A percentile compares a stretch with the other conserved stretches of the same genome.
These are phyloP conservation scores for Termitomyces sp. DNA, from an alignment of 768 basidiomycete genomes.

Conservation along the genomic window DNA sequence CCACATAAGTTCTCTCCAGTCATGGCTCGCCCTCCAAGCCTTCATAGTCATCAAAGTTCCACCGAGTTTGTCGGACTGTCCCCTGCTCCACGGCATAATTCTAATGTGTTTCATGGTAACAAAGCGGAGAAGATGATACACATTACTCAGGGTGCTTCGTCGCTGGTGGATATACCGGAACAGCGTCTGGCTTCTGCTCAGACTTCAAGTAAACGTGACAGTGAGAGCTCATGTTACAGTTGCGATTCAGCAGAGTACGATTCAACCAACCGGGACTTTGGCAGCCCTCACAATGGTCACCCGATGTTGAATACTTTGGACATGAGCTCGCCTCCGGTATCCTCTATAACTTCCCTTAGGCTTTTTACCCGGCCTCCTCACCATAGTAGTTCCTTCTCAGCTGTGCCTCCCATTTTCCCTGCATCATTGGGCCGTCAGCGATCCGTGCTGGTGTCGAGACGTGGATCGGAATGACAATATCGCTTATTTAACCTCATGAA, in stretches of 20 bases:
- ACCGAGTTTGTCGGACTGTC: slow-evolving; percentile 25
- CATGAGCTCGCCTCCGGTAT: not conserved
- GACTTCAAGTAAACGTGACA: slow-evolving; percentile 6
- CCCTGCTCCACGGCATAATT: slow-evolving; percentile 29
- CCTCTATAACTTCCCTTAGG: not conserved
- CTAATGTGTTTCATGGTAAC: slow-evolving; percentile 16
- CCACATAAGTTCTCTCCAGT: slow-evolving; percentile 6
- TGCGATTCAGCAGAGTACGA: slow-evolving; percentile 7
- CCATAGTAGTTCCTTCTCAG: slow-evolving; percentile 14
- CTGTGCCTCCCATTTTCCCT: slow-evolving; percentile 1
- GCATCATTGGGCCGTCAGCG: slow-evolving; percentile 6
- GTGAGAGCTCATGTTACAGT: slow-evolving; percentile 2
- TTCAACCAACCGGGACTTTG: not conserved
- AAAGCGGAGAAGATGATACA: slow-evolving; percentile 7
- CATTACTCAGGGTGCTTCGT: slow-evolving; percentile 5
- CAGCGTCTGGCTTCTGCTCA: slow-evolving; percentile 9
- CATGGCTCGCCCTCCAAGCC: not conserved
- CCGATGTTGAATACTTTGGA: slow-evolving; percentile 4
- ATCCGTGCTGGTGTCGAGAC: slow-evolving; percentile 4
- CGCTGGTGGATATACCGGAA: not conserved
- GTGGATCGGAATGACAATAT: not conserved
- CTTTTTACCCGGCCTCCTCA: slow-evolving; percentile 3
- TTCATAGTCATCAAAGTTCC: slow-evolving; percentile 21
- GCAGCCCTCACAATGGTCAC: not conserved
- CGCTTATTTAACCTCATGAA: not conserved